A percentile compares a stretch with the other conserved stretches of the same genome.
Conservation (phyloP, 2,329 filamentous ascomycete species). For the Alternaria gaisen region DNA sequence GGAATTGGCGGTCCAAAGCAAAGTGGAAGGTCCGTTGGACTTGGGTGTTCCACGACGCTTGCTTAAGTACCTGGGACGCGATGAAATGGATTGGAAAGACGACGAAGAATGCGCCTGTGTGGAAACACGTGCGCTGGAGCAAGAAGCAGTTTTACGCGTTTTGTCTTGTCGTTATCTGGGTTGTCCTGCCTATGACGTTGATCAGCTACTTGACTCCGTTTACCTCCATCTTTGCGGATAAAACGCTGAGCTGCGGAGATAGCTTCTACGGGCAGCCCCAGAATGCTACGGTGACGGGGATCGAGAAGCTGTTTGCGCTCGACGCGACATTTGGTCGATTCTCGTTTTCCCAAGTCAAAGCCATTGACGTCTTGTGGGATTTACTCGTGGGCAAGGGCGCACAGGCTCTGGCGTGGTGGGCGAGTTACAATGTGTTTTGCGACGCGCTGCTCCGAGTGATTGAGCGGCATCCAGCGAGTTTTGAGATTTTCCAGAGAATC, state of each 20-base stretch:
- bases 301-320: conserved; percentile 42
- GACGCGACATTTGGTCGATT: conserved; percentile 36
- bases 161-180: conserved; percentile 16
- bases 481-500: conserved; percentile 46
- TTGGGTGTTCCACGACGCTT: conserved; percentile 7
- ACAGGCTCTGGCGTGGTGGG: conserved; percentile 41
- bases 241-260: conserved; percentile 23
- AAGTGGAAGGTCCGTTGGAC: conserved; percentile 10
- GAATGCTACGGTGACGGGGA: conserved; percentile 29
- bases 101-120: background rate
- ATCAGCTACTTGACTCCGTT: conserved; percentile 19
- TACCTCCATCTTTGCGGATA: conserved; percentile 21
- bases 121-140: conserved; percentile 4
- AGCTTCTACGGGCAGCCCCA: conserved; percentile 12
- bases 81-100: background rate
- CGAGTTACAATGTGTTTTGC: conserved; percentile 46
- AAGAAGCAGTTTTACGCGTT: conserved; percentile 25
- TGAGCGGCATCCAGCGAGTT: conserved; percentile 46
- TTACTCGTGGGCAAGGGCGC: conserved; percentile 44
- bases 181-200: conserved; percentile 18
- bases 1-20: background rate
- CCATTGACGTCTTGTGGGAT: conserved; percentile 50
- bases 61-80: background rate
- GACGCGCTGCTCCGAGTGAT: conserved; percentile 46
- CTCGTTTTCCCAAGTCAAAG: conserved; percentile 45